Evolutionary conservation across 176 grass and related monocot genomes (phyloP), one percentile per base, ranked within the genome.

Genomic region (Tillandsia leiboldiana): DNA sequence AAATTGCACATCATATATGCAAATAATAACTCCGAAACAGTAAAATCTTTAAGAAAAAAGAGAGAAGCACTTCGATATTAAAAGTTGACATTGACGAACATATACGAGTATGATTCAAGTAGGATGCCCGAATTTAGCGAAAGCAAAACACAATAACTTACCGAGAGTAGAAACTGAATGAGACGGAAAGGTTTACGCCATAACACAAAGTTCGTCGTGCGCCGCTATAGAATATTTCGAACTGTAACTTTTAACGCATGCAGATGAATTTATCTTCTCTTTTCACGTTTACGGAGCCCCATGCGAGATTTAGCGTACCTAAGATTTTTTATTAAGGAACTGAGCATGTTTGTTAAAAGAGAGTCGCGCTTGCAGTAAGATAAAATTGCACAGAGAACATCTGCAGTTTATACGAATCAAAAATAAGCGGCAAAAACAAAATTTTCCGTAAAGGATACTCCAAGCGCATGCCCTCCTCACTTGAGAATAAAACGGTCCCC

Each of bases 271-370:
- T 77, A 90, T 1, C 15, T 56, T 51, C 17, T 62, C 76, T 69
- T 87, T 26, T 87, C 79, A 47, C 66, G 82, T 75, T 82, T 96
- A 17, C 82, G 84, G 54, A 91, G 77, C 51, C 94, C 94, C 94
- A 97, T 99, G 47, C 94, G 83, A 50, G 89, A 90, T 86, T 93
- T 99, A 28, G 94, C 94, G 78, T 99, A 99, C 80, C 94, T 99
- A 79, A 24, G 48, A 29, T 48, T 0, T 17, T 23, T 69, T 11
- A 52, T 69, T 61, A 77, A 69, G 74, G 50, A 72, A 72, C 11
- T 33, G 12, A 69, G 0, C 28, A n/a, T 27, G 29, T 23, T 49
- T 0, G 0, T 49, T 59, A 15, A 3, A 59, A 8, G 3, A 22
- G 54, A 59, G 13, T 42, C 33, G 14, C 1, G 9, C 20, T 18